Conservation (phyloP, 169 alveolate species). For the Plasmodium berghei region DNA sequence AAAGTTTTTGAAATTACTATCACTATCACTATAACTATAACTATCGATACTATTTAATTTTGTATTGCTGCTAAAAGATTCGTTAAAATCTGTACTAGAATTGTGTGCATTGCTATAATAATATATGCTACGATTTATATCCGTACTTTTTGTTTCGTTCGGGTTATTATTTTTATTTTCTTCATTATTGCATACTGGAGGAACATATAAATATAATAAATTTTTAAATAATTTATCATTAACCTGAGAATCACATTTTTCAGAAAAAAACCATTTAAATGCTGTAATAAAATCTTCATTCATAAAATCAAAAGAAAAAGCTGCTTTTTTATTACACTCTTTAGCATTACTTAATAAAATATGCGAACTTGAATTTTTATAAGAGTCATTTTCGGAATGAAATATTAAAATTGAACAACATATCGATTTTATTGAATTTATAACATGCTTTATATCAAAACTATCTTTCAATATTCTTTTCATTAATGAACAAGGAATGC, state of each 20-base stretch:
- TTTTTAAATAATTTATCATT: constrained; percentile 57
- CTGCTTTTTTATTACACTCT: constrained; percentile 48
- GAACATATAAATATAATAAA: constrained; percentile 41
- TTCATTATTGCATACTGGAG: constrained; percentile 19
- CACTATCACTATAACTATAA: background rate
- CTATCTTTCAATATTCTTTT: constrained; percentile 64
- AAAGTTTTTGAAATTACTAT: background rate
- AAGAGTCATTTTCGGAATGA: constrained; percentile 51
- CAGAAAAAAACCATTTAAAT: constrained; percentile 62
- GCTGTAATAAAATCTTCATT: constrained; percentile 66
- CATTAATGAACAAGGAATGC: constrained; percentile 39
- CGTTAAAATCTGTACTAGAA: constrained; percentile 1
- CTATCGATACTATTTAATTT: constrained; percentile 10
- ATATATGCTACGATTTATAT: background rate
- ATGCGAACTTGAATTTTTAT: constrained; percentile 54
- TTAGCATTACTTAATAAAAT: constrained; percentile 42
- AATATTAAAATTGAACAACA: constrained; percentile 58
- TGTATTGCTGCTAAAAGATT: background rate
- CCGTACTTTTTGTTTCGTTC: background rate
- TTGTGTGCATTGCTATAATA: background rate
- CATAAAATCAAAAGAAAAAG: constrained; percentile 68
- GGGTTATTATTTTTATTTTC: background rate
- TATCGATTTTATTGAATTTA: constrained; percentile 49
- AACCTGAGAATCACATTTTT: constrained; percentile 13
- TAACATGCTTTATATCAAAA: constrained; percentile 52